These are phyloP conservation scores for Thelonectria blattea DNA, from an alignment of 2,329 filamentous ascomycete species.

Conservation along the genomic window DNA sequence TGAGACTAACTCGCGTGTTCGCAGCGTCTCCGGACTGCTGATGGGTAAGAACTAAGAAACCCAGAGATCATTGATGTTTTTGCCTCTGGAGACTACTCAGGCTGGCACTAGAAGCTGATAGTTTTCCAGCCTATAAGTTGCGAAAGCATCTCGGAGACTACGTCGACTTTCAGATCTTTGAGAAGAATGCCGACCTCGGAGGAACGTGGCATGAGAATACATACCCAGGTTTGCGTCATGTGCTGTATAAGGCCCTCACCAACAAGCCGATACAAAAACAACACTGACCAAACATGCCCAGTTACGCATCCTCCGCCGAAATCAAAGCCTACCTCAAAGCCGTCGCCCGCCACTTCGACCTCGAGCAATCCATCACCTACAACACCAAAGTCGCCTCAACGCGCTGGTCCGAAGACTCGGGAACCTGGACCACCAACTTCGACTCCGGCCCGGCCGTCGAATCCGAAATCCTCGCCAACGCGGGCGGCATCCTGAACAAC, in stretches of 20 bases:
- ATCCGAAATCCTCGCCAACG: conserved; percentile 30
- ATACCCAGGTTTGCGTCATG: conserved; percentile 25
- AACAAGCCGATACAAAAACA: too few species aligned
- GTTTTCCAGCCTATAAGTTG: conserved; percentile 29
- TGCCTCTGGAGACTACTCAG: neutral
- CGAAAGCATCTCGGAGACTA: conserved; percentile 23
- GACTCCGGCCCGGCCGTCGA: conserved; percentile 10
- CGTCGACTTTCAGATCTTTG: conserved; percentile 43
- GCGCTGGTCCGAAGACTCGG: conserved; percentile 44
- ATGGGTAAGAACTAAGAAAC: conserved; percentile 19
- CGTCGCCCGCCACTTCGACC: conserved; percentile 44
- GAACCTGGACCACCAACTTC: conserved; percentile 43
- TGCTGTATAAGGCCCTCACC: too few species aligned
- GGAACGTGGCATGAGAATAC: conserved; percentile 55
- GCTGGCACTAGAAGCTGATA: neutral
- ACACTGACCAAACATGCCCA: neutral
- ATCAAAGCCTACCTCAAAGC: conserved; percentile 48
- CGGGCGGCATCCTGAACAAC: conserved; percentile 36
- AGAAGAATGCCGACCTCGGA: conserved; percentile 51
- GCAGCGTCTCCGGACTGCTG: conserved; percentile 20
- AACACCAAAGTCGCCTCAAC: conserved; percentile 32
- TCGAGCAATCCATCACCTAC: conserved; percentile 40
- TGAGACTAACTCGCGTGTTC: neutral
- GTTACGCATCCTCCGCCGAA: conserved; percentile 46
- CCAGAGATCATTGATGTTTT: too few species aligned